Evolutionary conservation across 108 stramenopile genomes (phyloP).

Genomic region (Craspedostauros australis): DNA sequence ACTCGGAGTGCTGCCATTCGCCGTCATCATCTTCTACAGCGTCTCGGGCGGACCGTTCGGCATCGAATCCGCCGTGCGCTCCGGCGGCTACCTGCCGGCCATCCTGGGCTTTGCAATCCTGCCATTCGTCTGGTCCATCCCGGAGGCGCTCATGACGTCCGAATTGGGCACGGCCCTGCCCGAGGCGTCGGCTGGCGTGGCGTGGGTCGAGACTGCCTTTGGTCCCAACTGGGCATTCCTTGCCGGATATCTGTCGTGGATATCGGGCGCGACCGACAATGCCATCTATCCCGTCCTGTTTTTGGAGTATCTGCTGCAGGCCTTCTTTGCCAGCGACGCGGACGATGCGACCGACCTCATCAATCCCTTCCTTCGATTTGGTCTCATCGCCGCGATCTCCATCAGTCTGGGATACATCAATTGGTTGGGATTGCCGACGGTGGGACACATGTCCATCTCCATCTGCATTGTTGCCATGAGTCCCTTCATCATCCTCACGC

Average conservation of each 20-base stretch:
- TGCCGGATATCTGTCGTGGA: slow-evolving; percentile 85
- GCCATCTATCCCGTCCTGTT: slow-evolving; percentile 85
- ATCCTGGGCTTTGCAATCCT: slow-evolving; percentile 75
- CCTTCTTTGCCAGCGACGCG: slow-evolving; percentile 15
- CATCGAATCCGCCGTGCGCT: slow-evolving; percentile 78
- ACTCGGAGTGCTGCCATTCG: slow-evolving; percentile 48
- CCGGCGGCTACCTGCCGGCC: slow-evolving; percentile 84
- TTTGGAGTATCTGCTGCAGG: slow-evolving; percentile 70
- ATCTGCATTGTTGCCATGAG: slow-evolving; percentile 83
- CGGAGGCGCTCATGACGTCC: slow-evolving; percentile 90
- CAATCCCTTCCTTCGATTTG: slow-evolving; percentile 29
- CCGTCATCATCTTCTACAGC: slow-evolving; percentile 86
- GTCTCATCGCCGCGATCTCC: slow-evolving; percentile 40
- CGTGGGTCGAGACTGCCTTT: slow-evolving; percentile 93
- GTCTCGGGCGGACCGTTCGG: slow-evolving; percentile 95
- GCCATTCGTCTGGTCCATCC: slow-evolving; percentile 88
- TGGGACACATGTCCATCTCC: slow-evolving; percentile 74
- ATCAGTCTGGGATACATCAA: slow-evolving; percentile 70
- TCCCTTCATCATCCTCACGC: slow-evolving; percentile 80
- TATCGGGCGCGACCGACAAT: slow-evolving; percentile 86
- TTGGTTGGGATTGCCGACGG: slow-evolving; percentile 81
- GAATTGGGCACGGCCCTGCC: slow-evolving; percentile 85
- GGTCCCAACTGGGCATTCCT: slow-evolving; percentile 74
- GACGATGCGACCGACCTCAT: slow-evolving; percentile 4
- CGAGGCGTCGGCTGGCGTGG: slow-evolving; percentile 84